Conservation (phyloP, 768 basidiomycete species). For the Lactifluus echinatus region DNA sequence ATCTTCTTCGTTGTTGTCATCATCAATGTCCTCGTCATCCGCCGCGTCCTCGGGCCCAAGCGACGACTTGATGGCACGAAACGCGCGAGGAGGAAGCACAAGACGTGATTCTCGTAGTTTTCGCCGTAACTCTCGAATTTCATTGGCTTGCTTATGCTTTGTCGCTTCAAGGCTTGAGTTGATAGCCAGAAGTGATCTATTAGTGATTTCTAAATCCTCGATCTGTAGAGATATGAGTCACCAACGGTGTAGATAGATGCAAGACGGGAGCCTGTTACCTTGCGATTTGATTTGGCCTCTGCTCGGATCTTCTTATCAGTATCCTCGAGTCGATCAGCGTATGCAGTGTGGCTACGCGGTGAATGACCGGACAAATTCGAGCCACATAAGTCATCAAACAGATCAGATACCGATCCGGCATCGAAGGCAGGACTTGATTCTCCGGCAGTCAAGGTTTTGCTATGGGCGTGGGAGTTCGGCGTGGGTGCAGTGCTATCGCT, state of each 20-base stretch:
- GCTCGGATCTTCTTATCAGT: constrained; percentile 51
- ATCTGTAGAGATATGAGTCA: constrained; percentile 42
- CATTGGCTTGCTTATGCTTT: constrained; percentile 72
- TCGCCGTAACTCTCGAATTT: constrained; percentile 77
- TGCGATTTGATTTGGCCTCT: constrained; percentile 78
- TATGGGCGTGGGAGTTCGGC: constrained; percentile 36
- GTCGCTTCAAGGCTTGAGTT: constrained; percentile 74
- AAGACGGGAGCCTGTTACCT: constrained; percentile 39
- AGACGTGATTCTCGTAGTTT: constrained; percentile 77
- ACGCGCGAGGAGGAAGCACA: constrained; percentile 61
- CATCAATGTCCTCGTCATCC: constrained; percentile 31
- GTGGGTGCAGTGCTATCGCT: constrained; percentile 34
- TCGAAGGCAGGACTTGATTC: not conserved
- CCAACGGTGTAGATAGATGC: not conserved
- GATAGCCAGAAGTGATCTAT: constrained; percentile 76
- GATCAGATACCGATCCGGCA: not conserved
- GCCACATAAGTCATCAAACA: constrained; percentile 1
- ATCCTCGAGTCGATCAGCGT: constrained; percentile 18
- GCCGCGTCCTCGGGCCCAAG: constrained; percentile 35
- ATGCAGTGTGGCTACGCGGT: not conserved
- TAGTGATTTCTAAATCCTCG: constrained; percentile 86
- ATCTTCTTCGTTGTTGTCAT: constrained; percentile 32
- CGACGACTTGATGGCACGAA: constrained; percentile 46
- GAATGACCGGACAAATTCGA: constrained; percentile 5
- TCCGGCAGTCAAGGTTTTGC: not conserved